Percentiles rank a stretch among this genome's conserved stretches.
phyloP scores from a whole-genome alignment of 2,329 filamentous ascomycete species.

The Colletotrichum liaoningense region DNA sequence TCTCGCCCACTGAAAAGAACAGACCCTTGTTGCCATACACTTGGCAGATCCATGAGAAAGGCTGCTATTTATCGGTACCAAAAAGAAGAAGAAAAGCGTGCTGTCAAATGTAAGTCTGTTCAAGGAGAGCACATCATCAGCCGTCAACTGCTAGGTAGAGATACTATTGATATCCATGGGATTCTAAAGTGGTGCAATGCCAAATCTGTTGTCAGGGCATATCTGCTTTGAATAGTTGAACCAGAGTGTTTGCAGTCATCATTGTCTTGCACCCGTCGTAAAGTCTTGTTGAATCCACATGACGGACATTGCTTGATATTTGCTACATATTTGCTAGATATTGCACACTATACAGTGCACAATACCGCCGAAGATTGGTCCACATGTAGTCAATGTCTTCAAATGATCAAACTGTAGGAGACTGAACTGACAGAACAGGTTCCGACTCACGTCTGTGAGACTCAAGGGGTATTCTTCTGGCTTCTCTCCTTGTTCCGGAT shows the following conservation, averaged over 20 bases:
- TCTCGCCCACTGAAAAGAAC: background rate
- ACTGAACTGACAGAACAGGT: background rate
- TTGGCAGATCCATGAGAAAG: too few relatives aligned
- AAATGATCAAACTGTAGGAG: background rate
- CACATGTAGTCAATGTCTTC: background rate
- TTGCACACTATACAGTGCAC: background rate
- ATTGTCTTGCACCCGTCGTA: background rate
- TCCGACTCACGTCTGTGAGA: background rate
- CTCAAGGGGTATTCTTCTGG: background rate
- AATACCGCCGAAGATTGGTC: background rate
- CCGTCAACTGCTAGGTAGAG: too few relatives aligned
- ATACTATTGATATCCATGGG: too few relatives aligned
- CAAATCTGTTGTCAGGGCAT: too few relatives aligned
- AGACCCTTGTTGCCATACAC: background rate
- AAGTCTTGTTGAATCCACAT: background rate
- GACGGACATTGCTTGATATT: background rate
- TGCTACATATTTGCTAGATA: background rate
- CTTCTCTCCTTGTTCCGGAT: background rate
- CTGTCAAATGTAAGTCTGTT: background rate
- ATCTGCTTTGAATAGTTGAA: background rate
- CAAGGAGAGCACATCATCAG: background rate
- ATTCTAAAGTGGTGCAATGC: background rate
- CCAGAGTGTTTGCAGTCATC: too few relatives aligned
- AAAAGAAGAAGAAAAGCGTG: too few relatives aligned
- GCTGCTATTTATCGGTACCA: too few relatives aligned